Evolutionary conservation across 352 stramenopile species (phyloP).

Genomic region (Pythium phragmiticola): DNA sequence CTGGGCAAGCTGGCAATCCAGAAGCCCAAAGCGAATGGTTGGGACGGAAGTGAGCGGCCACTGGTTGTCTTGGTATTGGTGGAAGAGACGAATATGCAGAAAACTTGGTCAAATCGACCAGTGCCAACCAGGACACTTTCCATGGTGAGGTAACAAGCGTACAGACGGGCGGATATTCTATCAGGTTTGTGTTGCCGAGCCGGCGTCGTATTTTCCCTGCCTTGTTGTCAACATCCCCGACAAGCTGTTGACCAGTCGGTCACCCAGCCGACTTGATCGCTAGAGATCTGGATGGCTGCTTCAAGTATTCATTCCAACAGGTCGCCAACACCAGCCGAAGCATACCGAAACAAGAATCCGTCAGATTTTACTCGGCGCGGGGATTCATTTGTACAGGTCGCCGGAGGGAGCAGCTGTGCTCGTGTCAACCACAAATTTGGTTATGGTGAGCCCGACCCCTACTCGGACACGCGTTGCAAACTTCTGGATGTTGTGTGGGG

Average conservation of each 20-base stretch:
- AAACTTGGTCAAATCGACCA: no score
- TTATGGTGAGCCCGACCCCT: constrained; percentile 27
- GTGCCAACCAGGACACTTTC: no score
- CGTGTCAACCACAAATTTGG: constrained; percentile 9
- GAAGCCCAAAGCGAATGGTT: no score
- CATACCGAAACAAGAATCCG: neutral
- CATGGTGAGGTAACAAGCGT: no score
- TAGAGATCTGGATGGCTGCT: constrained; percentile 15
- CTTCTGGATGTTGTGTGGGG: constrained; percentile 7
- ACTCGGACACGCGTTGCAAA: constrained; percentile 12
- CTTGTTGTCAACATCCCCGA: neutral
- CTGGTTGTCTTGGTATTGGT: no score
- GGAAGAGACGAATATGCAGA: no score
- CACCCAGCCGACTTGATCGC: constrained; percentile 5
- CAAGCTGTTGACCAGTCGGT: constrained; percentile 2
- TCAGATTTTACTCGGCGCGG: neutral
- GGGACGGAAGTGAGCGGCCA: no score
- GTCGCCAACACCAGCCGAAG: neutral
- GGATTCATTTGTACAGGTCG: constrained; percentile 12
- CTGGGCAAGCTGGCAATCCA: no score
- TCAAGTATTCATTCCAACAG: constrained; percentile 14
- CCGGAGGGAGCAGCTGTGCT: neutral
- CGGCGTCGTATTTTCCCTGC: neutral
- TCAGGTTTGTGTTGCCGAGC: neutral
- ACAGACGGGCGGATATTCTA: neutral